A percentile compares a stretch with the other conserved stretches of the same genome.
Evolutionary conservation across 192 early-diverging fungal genomes (phyloP).

Genomic region (Allomyces macrogynus): DNA sequence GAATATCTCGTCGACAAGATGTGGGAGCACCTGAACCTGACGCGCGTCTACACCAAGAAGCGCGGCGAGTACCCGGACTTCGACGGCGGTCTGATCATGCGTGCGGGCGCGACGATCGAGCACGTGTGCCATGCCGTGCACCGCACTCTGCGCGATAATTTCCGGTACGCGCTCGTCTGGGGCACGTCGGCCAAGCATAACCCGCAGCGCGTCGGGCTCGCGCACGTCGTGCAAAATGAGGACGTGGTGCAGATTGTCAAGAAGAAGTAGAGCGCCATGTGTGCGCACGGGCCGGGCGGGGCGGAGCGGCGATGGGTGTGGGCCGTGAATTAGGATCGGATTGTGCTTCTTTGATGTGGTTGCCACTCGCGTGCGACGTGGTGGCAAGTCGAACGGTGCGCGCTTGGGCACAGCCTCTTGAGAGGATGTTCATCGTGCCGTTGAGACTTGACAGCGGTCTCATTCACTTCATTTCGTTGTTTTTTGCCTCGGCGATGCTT

Average conservation of each 20-base stretch:
- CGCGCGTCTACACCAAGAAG: constrained; percentile 92
- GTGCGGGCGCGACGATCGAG: constrained; percentile 56
- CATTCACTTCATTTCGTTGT: too few relatives aligned
- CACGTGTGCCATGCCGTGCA: constrained; percentile 78
- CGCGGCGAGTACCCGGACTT: constrained; percentile 89
- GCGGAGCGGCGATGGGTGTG: too few relatives aligned
- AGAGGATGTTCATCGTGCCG: too few relatives aligned
- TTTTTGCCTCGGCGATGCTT: too few relatives aligned
- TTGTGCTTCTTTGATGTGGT: too few relatives aligned
- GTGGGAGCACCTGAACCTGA: constrained; percentile 72
- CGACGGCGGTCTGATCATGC: constrained; percentile 72
- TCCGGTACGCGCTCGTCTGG: constrained; percentile 96
- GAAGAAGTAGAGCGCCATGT: constrained; percentile 11
- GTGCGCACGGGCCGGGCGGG: too few relatives aligned
- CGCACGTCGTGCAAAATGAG: constrained; percentile 69
- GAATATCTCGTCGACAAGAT: constrained; percentile 75
- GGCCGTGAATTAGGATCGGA: too few relatives aligned
- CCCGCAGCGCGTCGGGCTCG: constrained; percentile 80
- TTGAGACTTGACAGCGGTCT: too few relatives aligned
- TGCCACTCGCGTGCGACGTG: too few relatives aligned
- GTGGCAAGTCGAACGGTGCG: too few relatives aligned
- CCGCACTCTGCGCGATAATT: constrained; percentile 60
- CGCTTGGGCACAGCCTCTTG: too few relatives aligned
- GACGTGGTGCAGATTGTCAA: constrained; percentile 78
- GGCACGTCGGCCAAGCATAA: constrained; percentile 88